Evolutionary conservation across 345 rosid genomes (phyloP).

Genomic region (Gossypium australe): DNA sequence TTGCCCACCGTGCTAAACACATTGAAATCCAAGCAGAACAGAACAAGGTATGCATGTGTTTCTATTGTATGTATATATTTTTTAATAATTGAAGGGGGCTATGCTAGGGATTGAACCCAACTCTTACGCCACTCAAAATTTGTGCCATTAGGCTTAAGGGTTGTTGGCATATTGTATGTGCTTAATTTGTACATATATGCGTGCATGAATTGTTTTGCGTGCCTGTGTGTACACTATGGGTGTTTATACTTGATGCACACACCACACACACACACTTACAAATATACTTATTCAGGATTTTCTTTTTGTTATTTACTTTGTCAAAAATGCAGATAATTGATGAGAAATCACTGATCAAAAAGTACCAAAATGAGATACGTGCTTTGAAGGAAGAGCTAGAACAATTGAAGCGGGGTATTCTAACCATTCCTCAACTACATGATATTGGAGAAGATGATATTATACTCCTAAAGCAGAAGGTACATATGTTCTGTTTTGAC

Average conservation of each 20-base stretch:
- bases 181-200: too few relatives aligned
- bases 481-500: conserved; percentile 19
- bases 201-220: too few relatives aligned
- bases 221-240: not conserved
- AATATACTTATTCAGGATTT: not conserved
- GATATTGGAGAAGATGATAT: conserved; percentile 71
- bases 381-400: conserved; percentile 90
- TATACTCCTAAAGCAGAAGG: conserved; percentile 87
- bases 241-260: too few relatives aligned
- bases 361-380: conserved; percentile 92
- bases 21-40: conserved; percentile 94
- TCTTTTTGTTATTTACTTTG: conserved; percentile 17
- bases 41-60: conserved; percentile 56
- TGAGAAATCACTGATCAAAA: conserved; percentile 96
- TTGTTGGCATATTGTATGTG: too few relatives aligned
- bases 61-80: too few relatives aligned
- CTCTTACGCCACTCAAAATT: too few relatives aligned
- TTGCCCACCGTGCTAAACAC: conserved; percentile 98
- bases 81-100: too few relatives aligned
- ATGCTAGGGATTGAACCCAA: too few relatives aligned
- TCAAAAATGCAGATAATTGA: conserved; percentile 71
- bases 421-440: conserved; percentile 60
- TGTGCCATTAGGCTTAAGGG: too few relatives aligned
- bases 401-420: conserved; percentile 75
- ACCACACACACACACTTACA: not conserved